Evolutionary conservation across 179 eudicot genomes (phyloP), one percentile per base, ranked within the genome.

Genomic region (Vitellaria paradoxa): DNA sequence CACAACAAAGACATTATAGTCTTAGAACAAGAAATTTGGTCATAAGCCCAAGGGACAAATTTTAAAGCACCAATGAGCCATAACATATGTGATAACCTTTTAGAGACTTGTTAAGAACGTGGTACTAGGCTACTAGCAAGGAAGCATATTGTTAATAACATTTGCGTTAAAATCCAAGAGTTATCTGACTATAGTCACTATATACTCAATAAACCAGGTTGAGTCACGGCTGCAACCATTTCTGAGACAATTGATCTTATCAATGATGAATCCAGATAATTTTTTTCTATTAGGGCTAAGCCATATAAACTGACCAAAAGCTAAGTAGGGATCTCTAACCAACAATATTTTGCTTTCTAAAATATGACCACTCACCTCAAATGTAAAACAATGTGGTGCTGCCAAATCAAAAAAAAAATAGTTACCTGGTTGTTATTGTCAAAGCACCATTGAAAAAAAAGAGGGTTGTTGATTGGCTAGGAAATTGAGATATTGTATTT

Each of bases 241-340:
- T 26, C 45, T 15, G 6, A 70, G 60, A 30, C 37, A 30, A 30
- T 30, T 15, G 26, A 24, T 5, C n/a, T 15, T 24, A 8, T 13
- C 15, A 12, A 53, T 53, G 20, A 26, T 9, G 13, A 15, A 70
- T 52, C 9, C 13, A 42, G 23, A 50, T 24, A 50, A 0, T 0
- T 30, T 30, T 30, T 1, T 30, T 30, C 37, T 30, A 1, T 30
- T 30, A 30, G 37, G 37, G 37, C 6, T 14, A 70, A 14, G 37
- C 6, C 69, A 65, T 65, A 65, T 18, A 68, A 68, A 47, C 45
- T 24, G 45, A 13, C 4, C 12, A 68, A 45, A 46, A 68, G 55
- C 49, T 68, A 68, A 68, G 20, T 68, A 55, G 72, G 10, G 23
- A 17, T n/a, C 21, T 47, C 75, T 7, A 56, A 30, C 64, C 75